phyloP scores from a whole-genome alignment of 495 filamentous ascomycete species.

The Thermochaetoides thermophila region DNA sequence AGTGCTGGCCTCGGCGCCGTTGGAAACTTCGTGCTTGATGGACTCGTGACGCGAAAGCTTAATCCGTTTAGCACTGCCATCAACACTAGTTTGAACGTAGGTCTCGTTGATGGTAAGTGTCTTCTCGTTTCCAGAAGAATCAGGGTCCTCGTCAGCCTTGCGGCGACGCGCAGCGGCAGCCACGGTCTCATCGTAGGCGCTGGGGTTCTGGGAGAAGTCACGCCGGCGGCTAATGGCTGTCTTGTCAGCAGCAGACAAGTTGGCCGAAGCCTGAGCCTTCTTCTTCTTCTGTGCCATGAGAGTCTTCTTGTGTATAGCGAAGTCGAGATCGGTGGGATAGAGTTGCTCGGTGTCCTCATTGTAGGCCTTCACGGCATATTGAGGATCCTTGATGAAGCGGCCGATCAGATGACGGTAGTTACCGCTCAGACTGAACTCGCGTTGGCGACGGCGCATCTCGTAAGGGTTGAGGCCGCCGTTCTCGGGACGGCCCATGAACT shows the following conservation, averaged over 20 bases:
- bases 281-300: constrained; percentile 2
- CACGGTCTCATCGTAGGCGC: constrained; percentile 11
- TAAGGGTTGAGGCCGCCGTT: constrained; percentile 69
- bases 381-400: constrained; percentile 38
- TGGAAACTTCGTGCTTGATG: constrained; percentile 5
- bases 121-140: neutral
- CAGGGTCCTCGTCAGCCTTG: constrained; percentile 15
- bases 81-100: constrained; percentile 18
- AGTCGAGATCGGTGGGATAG: constrained; percentile 57
- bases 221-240: constrained; percentile 6
- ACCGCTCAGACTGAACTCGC: constrained; percentile 78
- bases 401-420: constrained; percentile 74
- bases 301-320: constrained; percentile 18
- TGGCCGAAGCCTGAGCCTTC: constrained; percentile 3
- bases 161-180: constrained; percentile 11
- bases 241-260: constrained; percentile 1
- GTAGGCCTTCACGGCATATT: constrained; percentile 56
- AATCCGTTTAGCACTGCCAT: constrained; percentile 24
- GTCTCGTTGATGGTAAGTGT: constrained; percentile 13
- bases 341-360: constrained; percentile 61
- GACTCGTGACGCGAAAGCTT: constrained; percentile 23
- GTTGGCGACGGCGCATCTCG: constrained; percentile 73
- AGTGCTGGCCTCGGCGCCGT: too few relatives aligned
- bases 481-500: constrained; percentile 65
- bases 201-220: constrained; percentile 12